Evolutionary conservation across 1,284 basidiomycete genomes (phyloP), one percentile per base, ranked within the genome.

Genomic region (Gymnopus androsaceus): DNA sequence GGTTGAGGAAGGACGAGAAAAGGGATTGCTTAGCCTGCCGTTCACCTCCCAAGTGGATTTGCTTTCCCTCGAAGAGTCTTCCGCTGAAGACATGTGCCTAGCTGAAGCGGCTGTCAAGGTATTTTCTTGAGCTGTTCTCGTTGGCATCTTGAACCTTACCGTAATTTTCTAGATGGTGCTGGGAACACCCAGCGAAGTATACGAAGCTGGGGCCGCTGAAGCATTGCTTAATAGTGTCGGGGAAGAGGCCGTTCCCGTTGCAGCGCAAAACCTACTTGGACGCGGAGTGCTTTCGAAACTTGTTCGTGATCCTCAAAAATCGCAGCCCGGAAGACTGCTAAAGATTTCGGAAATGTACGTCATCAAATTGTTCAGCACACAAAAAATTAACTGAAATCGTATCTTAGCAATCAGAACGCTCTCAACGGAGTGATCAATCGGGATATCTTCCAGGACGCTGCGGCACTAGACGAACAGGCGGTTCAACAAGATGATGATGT

Each of bases 61-160:
- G 45, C 68, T 74, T 6, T 58, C 67, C 28, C 42, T 56, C 53
- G 57, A 63, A 48, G 68, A 72, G 46, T 34, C 68, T 44, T 63
- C 69, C 36, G 47, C 68, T 12, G 78, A 85, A 30, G 65, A 67
- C 19, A 66, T 82, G 34, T 72, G 75, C 49, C 65, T 88, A 7
- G 85, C 87, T 1, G 86, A 92, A 61, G 76, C 83, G 14, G 81
- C 82, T 1, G 65, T 93, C 28, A 93, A 92, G 82, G 91, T 87
- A 63, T 57, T 55, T n/a, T 15, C 9, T 47, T 27, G 21, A 36
- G 38, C 38, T 54, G 8, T 27, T 45, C 8, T 8, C 36, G 50
- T 41, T 34, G 33, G 38, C 1, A 25, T 47, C 28, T 42, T 34
- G 19, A 19, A 8, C 9, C 47, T 56, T 28, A 41, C 8, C 7